A percentile compares a stretch with the other conserved stretches of the same genome.
Conservation (phyloP, 768 basidiomycete species). For the Lyophyllum semitale region DNA sequence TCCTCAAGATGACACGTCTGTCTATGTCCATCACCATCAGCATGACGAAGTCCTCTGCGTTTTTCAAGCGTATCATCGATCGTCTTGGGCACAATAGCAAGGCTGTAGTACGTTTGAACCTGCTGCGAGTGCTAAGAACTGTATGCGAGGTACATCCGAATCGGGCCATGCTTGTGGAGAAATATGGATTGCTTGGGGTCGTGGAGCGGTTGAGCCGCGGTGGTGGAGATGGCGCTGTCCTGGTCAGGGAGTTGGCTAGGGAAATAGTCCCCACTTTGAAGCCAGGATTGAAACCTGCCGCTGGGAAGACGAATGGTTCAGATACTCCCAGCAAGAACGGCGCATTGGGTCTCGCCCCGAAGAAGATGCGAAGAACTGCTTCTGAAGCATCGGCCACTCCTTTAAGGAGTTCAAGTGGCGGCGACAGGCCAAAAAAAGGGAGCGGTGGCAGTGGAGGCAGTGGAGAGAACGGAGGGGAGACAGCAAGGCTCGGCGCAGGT, state of each 20-base stretch:
- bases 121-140: slow-evolving; percentile 80
- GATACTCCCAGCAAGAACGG: slow-evolving; percentile 24
- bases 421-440: slow-evolving; percentile 7
- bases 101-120: slow-evolving; percentile 87
- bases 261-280: slow-evolving; percentile 81
- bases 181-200: slow-evolving; percentile 78
- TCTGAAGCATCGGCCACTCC: slow-evolving; percentile 60
- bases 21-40: slow-evolving; percentile 74
- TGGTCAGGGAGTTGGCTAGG: slow-evolving; percentile 86
- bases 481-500: slow-evolving; percentile 33
- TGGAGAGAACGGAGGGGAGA: slow-evolving; percentile 4
- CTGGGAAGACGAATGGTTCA: slow-evolving; percentile 25
- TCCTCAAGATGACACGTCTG: slow-evolving; percentile 87
- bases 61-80: slow-evolving; percentile 89
- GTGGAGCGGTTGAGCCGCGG: slow-evolving; percentile 80
- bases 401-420: slow-evolving; percentile 14
- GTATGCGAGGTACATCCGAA: slow-evolving; percentile 93
- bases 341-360: slow-evolving; percentile 51
- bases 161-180: slow-evolving; percentile 75
- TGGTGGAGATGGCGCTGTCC: slow-evolving; percentile 78
- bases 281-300: slow-evolving; percentile 65
- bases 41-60: slow-evolving; percentile 74
- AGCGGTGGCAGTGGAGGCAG: slow-evolving; percentile 9
- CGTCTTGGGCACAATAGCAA: slow-evolving; percentile 70
- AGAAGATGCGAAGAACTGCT: slow-evolving; percentile 65